Evolutionary conservation across 805 yeast genomes (phyloP), one percentile per base, ranked within the genome.

Genomic region (Candida dendrica): DNA sequence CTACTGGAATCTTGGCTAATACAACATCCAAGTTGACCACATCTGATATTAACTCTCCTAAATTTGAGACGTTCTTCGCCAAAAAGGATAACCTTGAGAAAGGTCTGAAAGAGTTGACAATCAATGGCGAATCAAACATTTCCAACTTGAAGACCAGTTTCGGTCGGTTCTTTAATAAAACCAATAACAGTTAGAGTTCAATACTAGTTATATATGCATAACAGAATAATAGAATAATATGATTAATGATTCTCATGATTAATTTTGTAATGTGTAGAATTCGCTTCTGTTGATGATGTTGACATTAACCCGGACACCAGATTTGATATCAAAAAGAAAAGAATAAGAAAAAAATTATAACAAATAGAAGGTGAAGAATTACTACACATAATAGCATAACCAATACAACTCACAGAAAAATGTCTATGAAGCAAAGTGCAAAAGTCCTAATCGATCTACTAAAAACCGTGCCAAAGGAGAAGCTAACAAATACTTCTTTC

Each of bases 401-500:
- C 5, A 10, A 27, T 27, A 22, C 24, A 22, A 22, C 24, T 22
- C 6, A 22, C 24, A 20, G 7, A n/a, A 38, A 31, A 17, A 65
- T 64, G 69, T 51, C 66, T 4, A 56, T 62, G 5, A 72, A 66
- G 47, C 79, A 75, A 47, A 66, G 77, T 31, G 78, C 80, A 3
- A 75, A 73, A 52, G 72, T 74, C 47, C 71, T 84, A 38, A 74
- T 84, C 26, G 66, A 69, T 29, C 63, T 79, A 11, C 60, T 84
- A 38, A 81, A 79, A 48, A 72, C 72, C 18, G 68, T 83, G 35
- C 95, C 95, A 14, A 70, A 74, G 45, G 93, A 84, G 51, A 72
- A 80, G 46, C 69, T 85, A 40, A 74, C 74, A 50, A 87, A 82
- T 56, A 69, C 79, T 46, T 80, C 87, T 6, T 82, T 84, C 64